phyloP scores from a whole-genome alignment of 2,329 filamentous ascomycete species.

The Beauveria rudraprayagi region DNA sequence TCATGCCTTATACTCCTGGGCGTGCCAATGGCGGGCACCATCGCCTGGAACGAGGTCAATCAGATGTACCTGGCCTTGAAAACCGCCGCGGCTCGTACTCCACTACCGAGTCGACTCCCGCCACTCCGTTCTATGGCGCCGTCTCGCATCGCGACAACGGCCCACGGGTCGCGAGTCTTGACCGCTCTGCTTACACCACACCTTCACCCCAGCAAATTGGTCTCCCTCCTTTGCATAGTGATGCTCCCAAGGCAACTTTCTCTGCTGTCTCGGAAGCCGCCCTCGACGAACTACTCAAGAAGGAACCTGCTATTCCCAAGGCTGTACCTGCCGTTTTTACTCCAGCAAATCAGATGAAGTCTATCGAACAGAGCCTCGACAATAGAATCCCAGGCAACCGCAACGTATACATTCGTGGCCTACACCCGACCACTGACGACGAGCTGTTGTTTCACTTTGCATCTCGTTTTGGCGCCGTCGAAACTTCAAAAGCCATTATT shows the following conservation, averaged over 20 bases:
- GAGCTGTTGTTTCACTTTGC: conserved; percentile 78
- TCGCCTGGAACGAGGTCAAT: conserved; percentile 38
- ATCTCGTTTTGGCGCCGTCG: conserved; percentile 81
- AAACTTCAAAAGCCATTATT: conserved; percentile 97
- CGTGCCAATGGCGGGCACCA: conserved; percentile 36
- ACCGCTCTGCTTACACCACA: conserved; percentile 58
- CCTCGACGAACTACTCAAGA: conserved; percentile 58
- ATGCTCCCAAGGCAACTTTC: conserved; percentile 34
- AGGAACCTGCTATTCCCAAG: conserved; percentile 75
- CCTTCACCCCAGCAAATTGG: conserved; percentile 56
- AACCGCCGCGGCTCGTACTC: conserved; percentile 62
- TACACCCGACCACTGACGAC: conserved; percentile 92
- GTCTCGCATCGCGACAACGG: conserved; percentile 52
- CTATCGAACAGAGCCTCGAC: conserved; percentile 86
- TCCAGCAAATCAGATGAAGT: conserved; percentile 77
- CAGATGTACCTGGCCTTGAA: conserved; percentile 53
- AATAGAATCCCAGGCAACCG: conserved; percentile 88
- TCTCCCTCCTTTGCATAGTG: conserved; percentile 30
- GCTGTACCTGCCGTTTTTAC: conserved; percentile 87
- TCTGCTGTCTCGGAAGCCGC: conserved; percentile 36
- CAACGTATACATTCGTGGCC: conserved; percentile 95
- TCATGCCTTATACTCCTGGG: conserved; percentile 47
- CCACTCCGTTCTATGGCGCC: conserved; percentile 56
- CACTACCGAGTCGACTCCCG: conserved; percentile 57
- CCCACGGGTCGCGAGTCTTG: conserved; percentile 48